Evolutionary conservation across 2,329 filamentous ascomycete species (phyloP), one percentile per base, ranked within the genome.

Genomic region (Colletotrichum cordylinicola): DNA sequence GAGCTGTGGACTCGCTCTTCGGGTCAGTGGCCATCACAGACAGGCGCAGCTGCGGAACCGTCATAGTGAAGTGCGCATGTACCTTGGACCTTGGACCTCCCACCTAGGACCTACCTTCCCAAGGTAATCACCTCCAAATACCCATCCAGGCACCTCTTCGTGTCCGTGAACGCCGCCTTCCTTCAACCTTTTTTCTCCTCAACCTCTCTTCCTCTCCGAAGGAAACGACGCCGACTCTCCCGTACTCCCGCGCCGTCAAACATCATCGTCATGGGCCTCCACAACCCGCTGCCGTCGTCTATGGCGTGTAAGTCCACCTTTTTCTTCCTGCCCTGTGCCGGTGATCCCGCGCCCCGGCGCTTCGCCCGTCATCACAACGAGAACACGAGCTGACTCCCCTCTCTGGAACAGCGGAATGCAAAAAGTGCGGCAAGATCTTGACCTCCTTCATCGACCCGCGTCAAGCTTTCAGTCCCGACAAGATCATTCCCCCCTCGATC

Each of bases 361-460:
- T 68, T 77, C 75, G 43, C 39, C 78, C 31, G 31, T 74, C 67
- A 58, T 56, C 65, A 67, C 29, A 13, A 72, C 48, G 21, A 43
- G 27, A 56, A 56, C 33, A 24, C 27, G 24, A 66, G 37, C 74
- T 78, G 58, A 78, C 70, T 73, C 6, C 16, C 21, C n/a, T 67
- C 16, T 75, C 60, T 16, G 24, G 52, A 39, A 80, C 85, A 98
- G 96, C 95, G 88, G 97, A 99, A 88, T 98, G 97, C 88, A 97
- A 94, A 86, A 99, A 99, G 87, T 97, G 96, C 83, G 94, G 94
- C 83, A 98, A 98, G 89, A 98, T 98, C 82, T 91, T 99, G 80
- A 92, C 94, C 61, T 98, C 96, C 15, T 99, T 99, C 84, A 91
- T 98, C 83, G 97, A 98, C 83, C 97, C 97, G 24, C 92, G 93